These are phyloP conservation scores for Calonectria crousiana DNA, from an alignment of 2,329 filamentous ascomycete genomes.

Conservation along the genomic window DNA sequence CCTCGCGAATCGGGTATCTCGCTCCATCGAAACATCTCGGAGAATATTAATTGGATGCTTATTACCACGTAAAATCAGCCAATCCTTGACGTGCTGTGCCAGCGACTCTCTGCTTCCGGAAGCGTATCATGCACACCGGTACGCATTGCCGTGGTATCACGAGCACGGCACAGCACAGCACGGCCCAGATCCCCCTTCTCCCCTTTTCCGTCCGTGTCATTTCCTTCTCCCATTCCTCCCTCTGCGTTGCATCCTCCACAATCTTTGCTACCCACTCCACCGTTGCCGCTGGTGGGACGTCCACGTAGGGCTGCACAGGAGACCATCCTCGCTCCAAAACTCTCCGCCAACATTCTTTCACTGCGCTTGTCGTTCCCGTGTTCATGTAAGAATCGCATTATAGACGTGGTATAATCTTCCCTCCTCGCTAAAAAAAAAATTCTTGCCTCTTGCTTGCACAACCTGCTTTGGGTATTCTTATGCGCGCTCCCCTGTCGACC, in stretches of 20 bases:
- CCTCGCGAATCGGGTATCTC: slow-evolving; percentile 13
- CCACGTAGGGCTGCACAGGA: slow-evolving; percentile 2
- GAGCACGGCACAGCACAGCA: slow-evolving; percentile 13
- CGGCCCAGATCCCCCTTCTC: background rate
- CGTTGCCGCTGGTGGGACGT: slow-evolving; percentile 14
- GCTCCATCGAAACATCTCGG: slow-evolving; percentile 1
- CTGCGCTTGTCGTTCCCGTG: background rate
- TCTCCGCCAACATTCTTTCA: background rate
- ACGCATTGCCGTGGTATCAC: slow-evolving; percentile 6
- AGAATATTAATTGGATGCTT: slow-evolving; percentile 10
- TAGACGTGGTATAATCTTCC: slow-evolving; percentile 4
- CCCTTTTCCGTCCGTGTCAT: slow-evolving; percentile 1
- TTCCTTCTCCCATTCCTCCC: slow-evolving; percentile 1
- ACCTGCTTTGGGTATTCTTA: slow-evolving; percentile 7
- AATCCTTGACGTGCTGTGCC: background rate
- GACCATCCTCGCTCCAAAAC: background rate
- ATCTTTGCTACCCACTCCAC: background rate
- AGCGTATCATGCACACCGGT: background rate
- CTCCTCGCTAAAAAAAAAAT: background rate
- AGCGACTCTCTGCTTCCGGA: background rate
- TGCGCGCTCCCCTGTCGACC: background rate
- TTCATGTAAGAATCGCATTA: slow-evolving; percentile 23
- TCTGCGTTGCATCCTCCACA: background rate
- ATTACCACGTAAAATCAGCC: background rate
- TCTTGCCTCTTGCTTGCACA: background rate